Conservation (phyloP, 768 basidiomycete species). For the Daedalea quercina region DNA sequence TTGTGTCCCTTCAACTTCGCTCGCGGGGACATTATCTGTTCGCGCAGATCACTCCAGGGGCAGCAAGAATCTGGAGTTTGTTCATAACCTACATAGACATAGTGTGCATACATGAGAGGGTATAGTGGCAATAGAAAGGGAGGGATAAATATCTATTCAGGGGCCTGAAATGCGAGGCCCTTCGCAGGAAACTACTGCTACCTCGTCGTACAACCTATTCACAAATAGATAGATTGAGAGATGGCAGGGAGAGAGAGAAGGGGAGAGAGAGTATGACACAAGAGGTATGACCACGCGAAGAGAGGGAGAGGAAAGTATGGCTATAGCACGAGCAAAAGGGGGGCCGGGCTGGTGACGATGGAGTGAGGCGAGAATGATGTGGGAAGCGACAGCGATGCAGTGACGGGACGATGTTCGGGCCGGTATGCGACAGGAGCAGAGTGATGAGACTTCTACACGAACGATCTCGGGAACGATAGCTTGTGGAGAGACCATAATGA, state of each 20-base stretch:
- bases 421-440: conserved; percentile 7
- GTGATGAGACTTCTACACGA: conserved; percentile 3
- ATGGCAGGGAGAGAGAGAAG: conserved; percentile 10
- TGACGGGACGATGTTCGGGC: conserved; percentile 5
- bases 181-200: conserved; percentile 28
- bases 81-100: not conserved
- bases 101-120: not conserved
- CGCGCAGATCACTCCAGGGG: too few species aligned
- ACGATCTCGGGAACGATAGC: conserved; percentile 3
- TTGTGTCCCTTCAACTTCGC: too few species aligned
- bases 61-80: not conserved
- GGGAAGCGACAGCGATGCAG: conserved; percentile 7
- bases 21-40: too few species aligned
- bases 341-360: conserved; percentile 1
- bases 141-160: conserved; percentile 27
- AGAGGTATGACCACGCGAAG: not conserved
- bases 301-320: conserved; percentile 6
- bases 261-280: conserved; percentile 17
- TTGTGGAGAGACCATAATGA: conserved; percentile 5
- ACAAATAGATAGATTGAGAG: conserved; percentile 3
- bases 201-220: conserved; percentile 8
- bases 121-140: not conserved
- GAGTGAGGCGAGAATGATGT: conserved; percentile 1
- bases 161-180: conserved; percentile 45
- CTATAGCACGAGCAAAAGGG: conserved; percentile 7